These are phyloP conservation scores for Phycomyces blakesleeanus DNA, from an alignment of 192 early-diverging fungal species.

Conservation along the genomic window DNA sequence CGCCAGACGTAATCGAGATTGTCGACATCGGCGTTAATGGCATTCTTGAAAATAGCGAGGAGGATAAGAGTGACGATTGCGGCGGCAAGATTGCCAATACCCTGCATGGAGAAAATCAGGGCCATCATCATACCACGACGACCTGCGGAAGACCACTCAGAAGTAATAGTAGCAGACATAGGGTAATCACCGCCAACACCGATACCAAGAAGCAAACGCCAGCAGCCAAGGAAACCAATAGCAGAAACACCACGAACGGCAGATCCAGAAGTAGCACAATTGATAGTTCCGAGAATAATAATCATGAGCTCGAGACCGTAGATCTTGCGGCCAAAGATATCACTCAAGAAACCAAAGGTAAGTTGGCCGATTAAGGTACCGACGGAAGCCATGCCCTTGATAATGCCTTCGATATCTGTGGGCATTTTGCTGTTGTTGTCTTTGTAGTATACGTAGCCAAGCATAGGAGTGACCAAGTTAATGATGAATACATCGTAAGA, in stretches of 20 bases:
- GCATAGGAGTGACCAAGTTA: constrained; percentile 85
- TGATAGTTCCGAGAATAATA: constrained; percentile 82
- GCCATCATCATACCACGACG: constrained; percentile 66
- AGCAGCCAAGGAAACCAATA: constrained; percentile 74
- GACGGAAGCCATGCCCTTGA: constrained; percentile 79
- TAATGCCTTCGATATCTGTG: constrained; percentile 65
- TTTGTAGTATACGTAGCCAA: constrained; percentile 65
- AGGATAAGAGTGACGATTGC: constrained; percentile 72
- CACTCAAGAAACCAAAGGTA: constrained; percentile 78
- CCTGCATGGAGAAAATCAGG: constrained; percentile 89
- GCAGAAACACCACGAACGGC: constrained; percentile 66
- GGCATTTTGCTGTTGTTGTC: constrained; percentile 55
- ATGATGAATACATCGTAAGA: constrained; percentile 97
- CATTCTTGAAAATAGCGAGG: constrained; percentile 69
- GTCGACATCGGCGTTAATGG: constrained; percentile 60
- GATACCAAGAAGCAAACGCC: constrained; percentile 90
- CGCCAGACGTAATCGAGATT: constrained; percentile 92
- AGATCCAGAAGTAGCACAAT: constrained; percentile 66
- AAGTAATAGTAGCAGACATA: constrained; percentile 83
- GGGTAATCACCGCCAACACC: constrained; percentile 97
- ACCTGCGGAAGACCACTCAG: constrained; percentile 80
- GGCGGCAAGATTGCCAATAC: constrained; percentile 83
- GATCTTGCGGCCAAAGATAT: constrained; percentile 81
- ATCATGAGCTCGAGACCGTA: constrained; percentile 90
- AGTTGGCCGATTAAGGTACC: constrained; percentile 89